These are phyloP conservation scores for Silene latifolia DNA, from an alignment of 148 eudicot species.

Conservation along the genomic window DNA sequence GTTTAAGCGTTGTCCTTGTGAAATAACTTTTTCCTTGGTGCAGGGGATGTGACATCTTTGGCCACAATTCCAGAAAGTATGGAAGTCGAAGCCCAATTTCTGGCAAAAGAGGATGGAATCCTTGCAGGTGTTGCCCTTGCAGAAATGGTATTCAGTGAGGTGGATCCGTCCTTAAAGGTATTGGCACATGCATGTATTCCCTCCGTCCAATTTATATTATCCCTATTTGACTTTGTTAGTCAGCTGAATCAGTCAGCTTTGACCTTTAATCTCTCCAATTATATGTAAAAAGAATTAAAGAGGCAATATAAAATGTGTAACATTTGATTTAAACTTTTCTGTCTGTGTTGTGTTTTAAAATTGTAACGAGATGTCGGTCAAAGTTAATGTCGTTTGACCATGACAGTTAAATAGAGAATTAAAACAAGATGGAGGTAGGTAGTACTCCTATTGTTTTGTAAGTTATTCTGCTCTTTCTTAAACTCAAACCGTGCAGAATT, in stretches of 20 bases:
- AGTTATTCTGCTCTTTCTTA: slow-evolving; percentile 16
- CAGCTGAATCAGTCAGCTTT: not conserved
- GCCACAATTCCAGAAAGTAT: slow-evolving; percentile 80
- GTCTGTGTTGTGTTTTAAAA: no score
- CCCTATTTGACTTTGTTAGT: not conserved
- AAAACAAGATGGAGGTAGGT: not conserved
- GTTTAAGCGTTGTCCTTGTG: not conserved
- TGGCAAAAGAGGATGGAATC: slow-evolving; percentile 90
- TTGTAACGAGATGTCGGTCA: not conserved
- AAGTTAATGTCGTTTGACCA: not conserved
- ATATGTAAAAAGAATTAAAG: not conserved
- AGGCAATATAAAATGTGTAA: not conserved
- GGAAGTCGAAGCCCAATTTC: slow-evolving; percentile 88
- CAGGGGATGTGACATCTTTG: slow-evolving; percentile 88
- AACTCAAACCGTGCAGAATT: slow-evolving; percentile 9
- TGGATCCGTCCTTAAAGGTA: slow-evolving; percentile 88
- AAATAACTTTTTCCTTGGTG: slow-evolving; percentile 13
- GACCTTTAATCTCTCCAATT: not conserved
- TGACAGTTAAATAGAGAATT: not conserved
- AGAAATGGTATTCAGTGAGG: slow-evolving; percentile 83
- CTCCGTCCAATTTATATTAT: not conserved
- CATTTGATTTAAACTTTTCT: not conserved
- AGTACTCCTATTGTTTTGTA: not conserved
- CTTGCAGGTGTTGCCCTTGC: slow-evolving; percentile 85
- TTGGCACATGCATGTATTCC: slow-evolving; percentile 3